phyloP scores from a whole-genome alignment of 352 stramenopile genomes.

The Pelagophyceae sp. region DNA sequence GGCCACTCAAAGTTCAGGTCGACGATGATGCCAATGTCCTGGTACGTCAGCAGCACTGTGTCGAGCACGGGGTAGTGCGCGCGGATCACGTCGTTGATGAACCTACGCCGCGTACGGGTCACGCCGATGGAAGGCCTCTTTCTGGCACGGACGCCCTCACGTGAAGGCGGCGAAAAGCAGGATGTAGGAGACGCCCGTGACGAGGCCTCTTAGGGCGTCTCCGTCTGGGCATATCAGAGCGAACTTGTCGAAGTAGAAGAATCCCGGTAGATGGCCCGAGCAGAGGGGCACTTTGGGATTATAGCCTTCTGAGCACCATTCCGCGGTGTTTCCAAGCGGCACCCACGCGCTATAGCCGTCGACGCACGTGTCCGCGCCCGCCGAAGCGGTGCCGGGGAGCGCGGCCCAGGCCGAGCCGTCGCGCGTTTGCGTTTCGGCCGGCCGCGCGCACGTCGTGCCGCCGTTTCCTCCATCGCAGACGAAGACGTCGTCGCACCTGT shows the following conservation, averaged over 20 bases:
- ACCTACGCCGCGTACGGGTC: no score
- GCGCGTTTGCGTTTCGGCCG: not conserved
- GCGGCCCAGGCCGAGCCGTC: no score
- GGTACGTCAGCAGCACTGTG: no score
- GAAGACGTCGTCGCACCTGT: not conserved
- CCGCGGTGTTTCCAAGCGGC: not conserved
- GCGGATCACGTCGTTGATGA: slow-evolving; percentile 2
- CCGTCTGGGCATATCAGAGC: not conserved
- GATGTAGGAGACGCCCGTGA: not conserved
- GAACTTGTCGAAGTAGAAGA: not conserved
- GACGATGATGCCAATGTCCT: no score
- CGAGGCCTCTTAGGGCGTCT: not conserved
- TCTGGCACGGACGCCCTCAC: no score
- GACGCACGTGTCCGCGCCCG: no score
- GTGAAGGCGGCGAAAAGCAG: not conserved
- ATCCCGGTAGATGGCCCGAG: not conserved
- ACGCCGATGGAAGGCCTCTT: no score
- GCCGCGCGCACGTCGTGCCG: not conserved
- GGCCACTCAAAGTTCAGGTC: no score
- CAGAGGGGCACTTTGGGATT: not conserved
- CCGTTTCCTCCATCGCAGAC: no score
- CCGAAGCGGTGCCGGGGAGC: no score
- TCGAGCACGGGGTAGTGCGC: not conserved
- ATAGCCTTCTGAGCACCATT: not conserved
- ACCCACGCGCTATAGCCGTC: not conserved